Evolutionary conservation across 2,329 filamentous ascomycete genomes (phyloP).

Genomic region (Monosporascus ibericus): DNA sequence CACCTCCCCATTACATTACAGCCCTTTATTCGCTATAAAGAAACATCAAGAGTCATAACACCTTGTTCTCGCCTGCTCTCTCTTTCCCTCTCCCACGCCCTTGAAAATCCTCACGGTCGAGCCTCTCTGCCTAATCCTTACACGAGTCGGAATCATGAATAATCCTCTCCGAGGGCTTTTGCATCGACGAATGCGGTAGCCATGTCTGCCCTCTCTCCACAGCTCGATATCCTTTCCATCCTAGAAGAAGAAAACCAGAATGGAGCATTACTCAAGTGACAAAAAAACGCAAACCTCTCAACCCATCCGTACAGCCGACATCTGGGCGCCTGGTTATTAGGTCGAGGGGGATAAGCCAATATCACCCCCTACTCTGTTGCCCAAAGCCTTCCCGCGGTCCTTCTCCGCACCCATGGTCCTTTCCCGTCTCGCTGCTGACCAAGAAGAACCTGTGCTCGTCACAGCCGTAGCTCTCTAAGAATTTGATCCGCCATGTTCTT

Average conservation of each 20-base stretch:
- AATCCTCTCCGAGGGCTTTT: not conserved
- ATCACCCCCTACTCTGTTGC: not conserved
- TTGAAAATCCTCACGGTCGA: no score
- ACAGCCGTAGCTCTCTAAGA: conserved; percentile 71
- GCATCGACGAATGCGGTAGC: no score
- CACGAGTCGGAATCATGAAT: not conserved
- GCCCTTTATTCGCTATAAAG: not conserved
- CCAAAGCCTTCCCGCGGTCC: not conserved
- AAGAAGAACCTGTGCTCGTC: conserved; percentile 32
- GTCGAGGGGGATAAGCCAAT: no score
- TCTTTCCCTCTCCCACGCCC: no score
- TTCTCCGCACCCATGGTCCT: not conserved
- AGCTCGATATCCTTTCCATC: not conserved
- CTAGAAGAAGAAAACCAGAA: not conserved
- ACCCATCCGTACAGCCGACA: not conserved
- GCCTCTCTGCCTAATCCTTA: not conserved
- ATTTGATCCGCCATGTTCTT: conserved; percentile 98
- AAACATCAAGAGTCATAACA: not conserved
- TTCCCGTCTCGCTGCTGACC: not conserved
- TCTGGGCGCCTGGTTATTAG: no score
- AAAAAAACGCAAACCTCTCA: not conserved
- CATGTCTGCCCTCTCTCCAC: no score
- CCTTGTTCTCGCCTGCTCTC: not conserved
- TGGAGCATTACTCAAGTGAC: not conserved
- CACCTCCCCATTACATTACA: not conserved